Evolutionary conservation across 2,329 filamentous ascomycete genomes (phyloP).

Genomic region (Clathrospora elynae): DNA sequence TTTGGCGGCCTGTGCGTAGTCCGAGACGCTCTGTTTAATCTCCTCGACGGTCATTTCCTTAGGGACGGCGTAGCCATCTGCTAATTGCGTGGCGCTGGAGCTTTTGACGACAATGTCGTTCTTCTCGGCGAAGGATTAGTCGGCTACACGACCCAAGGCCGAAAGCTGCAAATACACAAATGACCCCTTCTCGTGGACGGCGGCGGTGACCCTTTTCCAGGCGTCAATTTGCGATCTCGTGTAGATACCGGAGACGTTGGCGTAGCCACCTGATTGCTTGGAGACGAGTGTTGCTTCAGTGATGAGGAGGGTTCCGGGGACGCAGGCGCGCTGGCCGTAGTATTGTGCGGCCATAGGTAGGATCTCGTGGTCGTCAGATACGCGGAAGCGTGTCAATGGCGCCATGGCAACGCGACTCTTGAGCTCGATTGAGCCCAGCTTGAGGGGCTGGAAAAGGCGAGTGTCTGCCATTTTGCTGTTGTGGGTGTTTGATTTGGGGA

Average conservation of each 20-base stretch:
- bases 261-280: constrained; percentile 54
- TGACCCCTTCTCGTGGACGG: constrained; percentile 66
- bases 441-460: constrained; percentile 45
- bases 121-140: constrained; percentile 43
- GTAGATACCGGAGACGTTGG: constrained; percentile 64
- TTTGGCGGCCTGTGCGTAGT: constrained; percentile 52
- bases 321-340: constrained; percentile 59
- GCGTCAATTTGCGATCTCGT: constrained; percentile 54
- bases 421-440: constrained; percentile 41
- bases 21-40: constrained; percentile 45
- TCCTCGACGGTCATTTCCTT: constrained; percentile 48
- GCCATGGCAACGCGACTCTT: constrained; percentile 46
- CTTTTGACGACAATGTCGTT: constrained; percentile 44
- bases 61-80: constrained; percentile 52
- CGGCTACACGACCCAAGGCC: constrained; percentile 62
- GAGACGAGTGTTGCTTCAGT: constrained; percentile 62
- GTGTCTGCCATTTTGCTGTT: constrained; percentile 32
- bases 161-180: constrained; percentile 68
- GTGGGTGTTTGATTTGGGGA: neutral
- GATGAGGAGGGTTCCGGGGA: constrained; percentile 63
- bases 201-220: constrained; percentile 66
- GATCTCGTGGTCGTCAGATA: constrained; percentile 56
- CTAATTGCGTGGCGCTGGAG: constrained; percentile 39
- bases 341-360: constrained; percentile 54
- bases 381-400: constrained; percentile 50